phyloP scores from a whole-genome alignment of 2,329 filamentous ascomycete species.

The Colletotrichum tanaceti region DNA sequence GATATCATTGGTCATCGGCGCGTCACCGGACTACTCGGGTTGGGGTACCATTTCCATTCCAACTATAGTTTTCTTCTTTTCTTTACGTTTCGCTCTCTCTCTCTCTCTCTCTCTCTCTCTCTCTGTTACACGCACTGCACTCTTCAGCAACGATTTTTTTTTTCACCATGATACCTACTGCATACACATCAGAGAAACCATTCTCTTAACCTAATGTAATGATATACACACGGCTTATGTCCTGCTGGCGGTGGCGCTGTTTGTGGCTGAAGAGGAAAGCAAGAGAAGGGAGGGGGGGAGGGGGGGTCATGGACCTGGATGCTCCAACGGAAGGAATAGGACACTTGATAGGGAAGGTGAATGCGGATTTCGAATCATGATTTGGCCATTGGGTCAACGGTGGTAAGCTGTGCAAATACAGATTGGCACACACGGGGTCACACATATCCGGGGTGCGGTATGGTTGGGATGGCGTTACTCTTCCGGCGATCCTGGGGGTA shows the following conservation, averaged over 20 bases:
- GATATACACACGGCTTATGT: conserved; percentile 37
- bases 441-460: not conserved
- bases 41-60: conserved; percentile 1
- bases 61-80: conserved; percentile 19
- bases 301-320: conserved; percentile 13
- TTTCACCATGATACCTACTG: conserved; percentile 33
- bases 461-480: conserved; percentile 7
- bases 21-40: conserved; percentile 14
- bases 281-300: not conserved
- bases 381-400: not conserved
- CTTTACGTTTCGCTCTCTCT: not conserved
- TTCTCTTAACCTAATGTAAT: conserved; percentile 41
- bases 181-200: conserved; percentile 31
- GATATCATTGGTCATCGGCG: conserved; percentile 21
- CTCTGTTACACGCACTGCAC: not conserved
- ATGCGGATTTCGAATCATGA: not conserved
- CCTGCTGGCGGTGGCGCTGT: conserved; percentile 37
- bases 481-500: not conserved
- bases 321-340: conserved; percentile 10
- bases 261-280: conserved; percentile 20
- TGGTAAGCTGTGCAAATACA: not conserved
- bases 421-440: not conserved
- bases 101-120: no score
- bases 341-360: not conserved
- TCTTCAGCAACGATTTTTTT: conserved; percentile 27